Evolutionary conservation across 371 early-diverging fungal species (phyloP).

Genomic region (Lichtheimia ornata): DNA sequence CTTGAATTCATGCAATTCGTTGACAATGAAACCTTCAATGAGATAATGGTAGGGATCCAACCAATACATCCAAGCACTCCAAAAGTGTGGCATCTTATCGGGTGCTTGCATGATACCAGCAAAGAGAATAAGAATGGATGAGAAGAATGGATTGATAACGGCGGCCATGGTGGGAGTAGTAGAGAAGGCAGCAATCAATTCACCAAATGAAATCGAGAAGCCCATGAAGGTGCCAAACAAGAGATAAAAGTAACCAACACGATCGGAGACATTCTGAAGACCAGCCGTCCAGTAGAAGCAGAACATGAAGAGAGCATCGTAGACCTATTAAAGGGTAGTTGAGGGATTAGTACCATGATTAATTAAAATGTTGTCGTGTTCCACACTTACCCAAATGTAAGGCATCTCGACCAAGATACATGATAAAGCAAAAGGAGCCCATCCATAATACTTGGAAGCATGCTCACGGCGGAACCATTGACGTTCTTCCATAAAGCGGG

Average conservation of each 20-base stretch:
- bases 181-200: constrained; percentile 52
- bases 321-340: constrained; percentile 14
- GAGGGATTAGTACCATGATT: not conserved
- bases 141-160: constrained; percentile 73
- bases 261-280: constrained; percentile 48
- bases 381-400: constrained; percentile 36
- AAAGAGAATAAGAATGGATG: constrained; percentile 70
- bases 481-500: constrained; percentile 74
- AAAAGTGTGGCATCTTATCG: constrained; percentile 70
- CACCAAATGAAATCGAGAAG: constrained; percentile 72
- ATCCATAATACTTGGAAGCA: constrained; percentile 73
- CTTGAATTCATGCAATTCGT: constrained; percentile 59
- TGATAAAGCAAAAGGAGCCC: constrained; percentile 63
- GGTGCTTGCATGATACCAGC: constrained; percentile 75
- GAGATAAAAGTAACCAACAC: constrained; percentile 66
- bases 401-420: constrained; percentile 67
- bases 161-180: constrained; percentile 68
- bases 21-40: constrained; percentile 75
- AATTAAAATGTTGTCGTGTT: not conserved
- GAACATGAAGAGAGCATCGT: constrained; percentile 61
- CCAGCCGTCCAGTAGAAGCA: constrained; percentile 77
- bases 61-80: constrained; percentile 81
- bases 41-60: constrained; percentile 69
- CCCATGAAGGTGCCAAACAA: constrained; percentile 61
- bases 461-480: constrained; percentile 72